A percentile compares a stretch with the other conserved stretches of the same genome.
Evolutionary conservation across 192 early-diverging fungal genomes (phyloP).

Genomic region (Powellomyces hirtus): DNA sequence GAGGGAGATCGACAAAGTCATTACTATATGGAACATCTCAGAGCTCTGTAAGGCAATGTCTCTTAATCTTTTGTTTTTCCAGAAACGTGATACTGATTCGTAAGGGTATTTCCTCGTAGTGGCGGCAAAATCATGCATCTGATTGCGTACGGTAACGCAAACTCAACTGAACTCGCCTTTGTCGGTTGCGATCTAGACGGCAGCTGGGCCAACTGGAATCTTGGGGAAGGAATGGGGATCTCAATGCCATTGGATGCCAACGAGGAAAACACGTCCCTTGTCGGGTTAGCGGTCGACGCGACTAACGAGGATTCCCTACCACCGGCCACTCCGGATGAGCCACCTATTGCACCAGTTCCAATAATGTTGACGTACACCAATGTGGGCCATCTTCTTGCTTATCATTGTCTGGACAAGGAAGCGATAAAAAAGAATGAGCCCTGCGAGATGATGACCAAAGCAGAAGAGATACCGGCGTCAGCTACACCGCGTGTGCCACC

Average conservation of each 20-base stretch:
- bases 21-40: conserved; percentile 61
- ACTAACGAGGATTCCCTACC: conserved; percentile 55
- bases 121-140: conserved; percentile 1
- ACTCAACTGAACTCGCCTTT: conserved; percentile 33
- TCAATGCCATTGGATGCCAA: conserved; percentile 56
- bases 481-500: neutral
- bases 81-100: neutral
- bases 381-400: conserved; percentile 63
- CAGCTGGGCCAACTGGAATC: conserved; percentile 67
- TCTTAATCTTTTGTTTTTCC: neutral
- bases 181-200: conserved; percentile 46
- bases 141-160: conserved; percentile 2
- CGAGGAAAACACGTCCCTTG: conserved; percentile 61
- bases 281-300: conserved; percentile 77
- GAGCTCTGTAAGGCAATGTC: conserved; percentile 48
- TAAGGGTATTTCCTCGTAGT: neutral
- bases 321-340: conserved; percentile 53
- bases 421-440: conserved; percentile 27
- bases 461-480: neutral
- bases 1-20: conserved; percentile 48
- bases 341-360: conserved; percentile 57
- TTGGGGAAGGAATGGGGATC: conserved; percentile 55
- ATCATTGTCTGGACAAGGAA: conserved; percentile 59
- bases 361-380: conserved; percentile 71
- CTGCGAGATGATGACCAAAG: neutral